Percentiles rank a stretch among this genome's conserved stretches.
These are phyloP conservation scores for Pseudoturritis turrita DNA, from an alignment of 345 rosid species.

Conservation along the genomic window DNA sequence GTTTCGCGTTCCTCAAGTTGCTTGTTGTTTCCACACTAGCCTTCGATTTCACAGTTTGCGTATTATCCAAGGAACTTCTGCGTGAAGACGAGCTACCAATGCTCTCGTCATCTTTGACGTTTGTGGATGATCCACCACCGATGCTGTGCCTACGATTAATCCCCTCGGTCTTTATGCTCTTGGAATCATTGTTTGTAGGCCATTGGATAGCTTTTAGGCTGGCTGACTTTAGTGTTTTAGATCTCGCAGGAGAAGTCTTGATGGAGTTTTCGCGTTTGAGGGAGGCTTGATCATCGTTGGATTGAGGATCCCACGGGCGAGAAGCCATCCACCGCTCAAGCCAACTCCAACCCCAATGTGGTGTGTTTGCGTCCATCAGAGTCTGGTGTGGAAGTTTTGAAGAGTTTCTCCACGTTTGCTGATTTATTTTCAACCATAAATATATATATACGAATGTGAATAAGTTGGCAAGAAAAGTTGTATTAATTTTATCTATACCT, in stretches of 20 bases:
- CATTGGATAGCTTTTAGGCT: constrained; percentile 18
- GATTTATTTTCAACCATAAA: not conserved
- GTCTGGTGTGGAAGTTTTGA: constrained; percentile 31
- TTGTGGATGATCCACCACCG: constrained; percentile 20
- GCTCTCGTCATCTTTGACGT: constrained; percentile 23
- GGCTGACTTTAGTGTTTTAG: constrained; percentile 7
- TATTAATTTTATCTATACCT: constrained; percentile 41
- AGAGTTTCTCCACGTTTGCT: constrained; percentile 37
- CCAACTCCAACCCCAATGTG: constrained; percentile 38
- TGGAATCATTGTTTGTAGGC: constrained; percentile 6
- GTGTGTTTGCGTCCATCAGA: constrained; percentile 26
- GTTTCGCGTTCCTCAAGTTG: not conserved
- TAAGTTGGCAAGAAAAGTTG: not conserved
- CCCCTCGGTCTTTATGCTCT: not conserved
- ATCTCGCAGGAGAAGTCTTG: constrained; percentile 25
- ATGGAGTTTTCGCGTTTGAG: constrained; percentile 9
- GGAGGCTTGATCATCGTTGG: constrained; percentile 12
- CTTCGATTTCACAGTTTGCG: constrained; percentile 11
- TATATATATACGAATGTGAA: not conserved
- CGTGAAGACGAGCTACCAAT: constrained; percentile 19
- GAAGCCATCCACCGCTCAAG: constrained; percentile 37
- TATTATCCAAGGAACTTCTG: constrained; percentile 13
- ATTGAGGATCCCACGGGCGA: constrained; percentile 34
- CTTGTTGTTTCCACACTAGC: not conserved
- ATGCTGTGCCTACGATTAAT: constrained; percentile 15